Base-by-base conservation (phyloP, 2,329 filamentous ascomycete genomes). In the Fusarium bactridioides region DNA sequence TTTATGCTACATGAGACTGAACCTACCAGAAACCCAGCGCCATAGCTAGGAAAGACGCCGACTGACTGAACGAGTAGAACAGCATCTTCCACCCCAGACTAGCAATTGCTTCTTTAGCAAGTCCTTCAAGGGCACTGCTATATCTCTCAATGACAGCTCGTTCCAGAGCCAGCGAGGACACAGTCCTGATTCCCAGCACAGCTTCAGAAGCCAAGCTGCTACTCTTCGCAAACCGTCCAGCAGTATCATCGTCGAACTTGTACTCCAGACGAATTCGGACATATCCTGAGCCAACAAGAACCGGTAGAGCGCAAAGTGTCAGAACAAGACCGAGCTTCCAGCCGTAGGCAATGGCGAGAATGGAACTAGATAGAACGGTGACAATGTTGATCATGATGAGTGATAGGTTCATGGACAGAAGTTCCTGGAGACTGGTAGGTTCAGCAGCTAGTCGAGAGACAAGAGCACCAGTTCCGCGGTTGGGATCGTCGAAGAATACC, bases 291-390 rank as follows among this genome's bases (percentile, higher is more conserved):
- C 78, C 74, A 5, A 87, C 75, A 23, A 88, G 78, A 0, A 83
- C 80, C 0, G 86, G 82, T 15, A 88, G 74, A 6, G 83, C 84
- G 16, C 83, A 85, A 40, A 86, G 81, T 2, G 84, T 78, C 3
- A 86, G 78, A 0, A 86, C 83, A 1, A 89, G 79, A 1, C 85
- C 86, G 3, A 89, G 80, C 59, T 86, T 87, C 85, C 85, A 89
- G 1, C 84, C 84, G 51, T 80, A 81, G 5, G 77, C 82, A 11
- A 89, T 79, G 8, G 83, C 83, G 3, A 89, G 77, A 13, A 86
- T 79, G 19, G 82, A 81, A 67, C 82, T 85, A 2, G 84, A 82
- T 3, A 86, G 13, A 1, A 88, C 70, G 43, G 84, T 87, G 56
- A 86, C 77, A 3, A 84, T 56, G 50, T 84, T 82, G 67, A 86